Conservation (phyloP, 1,284 basidiomycete genomes). For the Phellopilus nigrolimitatus region DNA sequence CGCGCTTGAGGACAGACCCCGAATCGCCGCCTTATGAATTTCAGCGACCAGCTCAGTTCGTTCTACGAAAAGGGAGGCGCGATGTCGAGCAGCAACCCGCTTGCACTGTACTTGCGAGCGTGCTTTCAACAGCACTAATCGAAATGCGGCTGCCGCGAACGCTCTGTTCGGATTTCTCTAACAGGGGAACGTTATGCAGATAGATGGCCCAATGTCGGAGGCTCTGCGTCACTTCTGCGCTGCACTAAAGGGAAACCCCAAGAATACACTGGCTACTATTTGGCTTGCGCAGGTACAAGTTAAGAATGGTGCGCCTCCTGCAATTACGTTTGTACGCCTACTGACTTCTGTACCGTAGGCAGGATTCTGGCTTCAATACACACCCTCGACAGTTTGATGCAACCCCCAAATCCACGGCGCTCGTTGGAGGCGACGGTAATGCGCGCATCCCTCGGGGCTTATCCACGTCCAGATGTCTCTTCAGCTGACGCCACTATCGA, state of each 20-base stretch:
- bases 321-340: neutral
- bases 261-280: conserved; percentile 73
- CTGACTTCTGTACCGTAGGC: conserved; percentile 40
- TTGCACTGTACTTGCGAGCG: too few relatives aligned
- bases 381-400: conserved; percentile 78
- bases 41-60: too few relatives aligned
- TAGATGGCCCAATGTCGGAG: conserved; percentile 50
- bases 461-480: conserved; percentile 74
- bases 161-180: conserved; percentile 73
- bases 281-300: conserved; percentile 85
- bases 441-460: conserved; percentile 81
- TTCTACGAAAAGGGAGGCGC: too few relatives aligned
- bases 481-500: conserved; percentile 62
- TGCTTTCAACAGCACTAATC: conserved; percentile 74
- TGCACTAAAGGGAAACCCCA: conserved; percentile 71
- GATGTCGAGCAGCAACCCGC: too few relatives aligned
- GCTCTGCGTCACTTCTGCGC: conserved; percentile 73
- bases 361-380: conserved; percentile 80
- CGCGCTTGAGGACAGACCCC: too few relatives aligned
- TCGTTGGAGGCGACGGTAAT: conserved; percentile 82
- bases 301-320: conserved; percentile 54
- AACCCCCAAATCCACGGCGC: conserved; percentile 55
- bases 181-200: conserved; percentile 74
- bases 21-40: too few relatives aligned
- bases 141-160: conserved; percentile 73